phyloP scores from a whole-genome alignment of 2,329 filamentous ascomycete species.

The Talaromyces atroroseus region DNA sequence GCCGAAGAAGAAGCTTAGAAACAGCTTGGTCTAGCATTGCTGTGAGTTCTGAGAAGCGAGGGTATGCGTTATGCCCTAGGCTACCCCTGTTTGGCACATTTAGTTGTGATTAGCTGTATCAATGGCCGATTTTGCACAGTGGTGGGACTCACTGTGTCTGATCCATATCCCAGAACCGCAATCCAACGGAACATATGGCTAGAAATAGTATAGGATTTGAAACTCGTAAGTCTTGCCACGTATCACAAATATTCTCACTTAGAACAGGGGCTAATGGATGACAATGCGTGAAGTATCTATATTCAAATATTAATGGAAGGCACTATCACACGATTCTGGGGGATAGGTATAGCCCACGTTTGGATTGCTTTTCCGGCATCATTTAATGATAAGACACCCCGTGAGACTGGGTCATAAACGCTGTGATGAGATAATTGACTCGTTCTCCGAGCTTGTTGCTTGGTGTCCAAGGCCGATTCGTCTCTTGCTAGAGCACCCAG shows the following conservation, averaged over 20 bases:
- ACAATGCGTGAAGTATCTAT: conserved; percentile 20
- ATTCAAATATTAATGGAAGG: too few species aligned
- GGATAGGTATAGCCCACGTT: not conserved
- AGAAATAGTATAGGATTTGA: conserved; percentile 16
- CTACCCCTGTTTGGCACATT: not conserved
- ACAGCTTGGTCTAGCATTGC: conserved; percentile 4
- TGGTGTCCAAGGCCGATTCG: conserved; percentile 13
- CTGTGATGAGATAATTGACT: not conserved
- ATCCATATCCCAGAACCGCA: conserved; percentile 16
- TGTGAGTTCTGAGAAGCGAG: conserved; percentile 9
- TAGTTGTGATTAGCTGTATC: not conserved
- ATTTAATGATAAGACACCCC: not conserved
- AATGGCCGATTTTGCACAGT: not conserved
- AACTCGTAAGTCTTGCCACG: conserved; percentile 6
- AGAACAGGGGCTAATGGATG: conserved; percentile 18
- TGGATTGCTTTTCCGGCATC: conserved; percentile 1
- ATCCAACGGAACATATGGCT: conserved; percentile 19
- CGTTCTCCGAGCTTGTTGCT: not conserved
- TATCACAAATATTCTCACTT: conserved; percentile 12
- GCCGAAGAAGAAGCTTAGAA: conserved; percentile 7
- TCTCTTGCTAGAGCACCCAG: conserved; percentile 15
- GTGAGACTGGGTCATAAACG: not conserved
- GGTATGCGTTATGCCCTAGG: not conserved
- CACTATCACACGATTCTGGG: too few species aligned
- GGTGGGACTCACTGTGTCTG: conserved; percentile 6